Conservation (phyloP, 768 basidiomycete genomes). For the Boletus reticulatus region DNA sequence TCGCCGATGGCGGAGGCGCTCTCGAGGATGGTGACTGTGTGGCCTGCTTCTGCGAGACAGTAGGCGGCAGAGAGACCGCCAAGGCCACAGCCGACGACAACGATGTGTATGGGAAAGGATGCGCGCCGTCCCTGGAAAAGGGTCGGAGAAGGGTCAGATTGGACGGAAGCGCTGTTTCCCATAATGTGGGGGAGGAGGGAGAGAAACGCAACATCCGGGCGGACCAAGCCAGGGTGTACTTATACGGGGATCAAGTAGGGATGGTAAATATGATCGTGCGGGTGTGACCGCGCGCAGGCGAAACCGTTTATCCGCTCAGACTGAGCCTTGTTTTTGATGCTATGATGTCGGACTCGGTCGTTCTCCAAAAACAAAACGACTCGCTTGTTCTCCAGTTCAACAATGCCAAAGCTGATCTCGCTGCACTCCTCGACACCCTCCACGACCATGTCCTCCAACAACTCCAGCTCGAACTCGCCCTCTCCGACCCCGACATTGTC, state of each 20-base stretch:
- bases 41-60: slow-evolving; percentile 44
- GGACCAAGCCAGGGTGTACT: background rate
- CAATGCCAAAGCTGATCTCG: slow-evolving; percentile 45
- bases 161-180: background rate
- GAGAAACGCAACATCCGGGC: background rate
- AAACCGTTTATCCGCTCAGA: background rate
- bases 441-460: slow-evolving; percentile 59
- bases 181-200: background rate
- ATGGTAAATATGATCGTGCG: background rate
- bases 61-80: slow-evolving; percentile 48
- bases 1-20: slow-evolving; percentile 38
- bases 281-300: background rate
- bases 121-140: slow-evolving; percentile 27
- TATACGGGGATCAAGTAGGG: background rate
- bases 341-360: background rate
- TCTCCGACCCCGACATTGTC: slow-evolving; percentile 43
- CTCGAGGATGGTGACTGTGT: slow-evolving; percentile 49
- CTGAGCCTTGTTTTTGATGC: too few relatives aligned
- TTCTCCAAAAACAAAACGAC: slow-evolving; percentile 45
- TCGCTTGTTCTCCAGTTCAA: slow-evolving; percentile 50
- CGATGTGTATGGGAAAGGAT: slow-evolving; percentile 30
- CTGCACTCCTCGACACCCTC: slow-evolving; percentile 48
- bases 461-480: slow-evolving; percentile 54
- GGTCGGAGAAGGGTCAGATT: too few relatives aligned
- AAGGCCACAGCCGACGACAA: slow-evolving; percentile 51